Evolutionary conservation across 1,284 basidiomycete species (phyloP).

Genomic region (Boletellus sp.): DNA sequence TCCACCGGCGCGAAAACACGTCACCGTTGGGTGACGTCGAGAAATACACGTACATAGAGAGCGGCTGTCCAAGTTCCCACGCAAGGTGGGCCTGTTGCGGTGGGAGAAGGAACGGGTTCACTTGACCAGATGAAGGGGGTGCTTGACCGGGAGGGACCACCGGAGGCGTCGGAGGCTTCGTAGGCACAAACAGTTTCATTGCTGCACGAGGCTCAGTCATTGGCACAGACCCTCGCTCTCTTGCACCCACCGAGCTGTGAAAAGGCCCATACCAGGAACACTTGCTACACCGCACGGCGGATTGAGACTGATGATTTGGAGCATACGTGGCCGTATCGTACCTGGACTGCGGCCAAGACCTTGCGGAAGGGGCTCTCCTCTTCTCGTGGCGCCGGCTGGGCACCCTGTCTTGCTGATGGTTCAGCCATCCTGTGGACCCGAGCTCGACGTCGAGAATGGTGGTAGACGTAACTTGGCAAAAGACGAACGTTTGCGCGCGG

Average conservation of each 20-base stretch:
- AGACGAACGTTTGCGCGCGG: not conserved
- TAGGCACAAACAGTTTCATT: constrained; percentile 42
- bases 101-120: constrained; percentile 44
- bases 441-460: not conserved
- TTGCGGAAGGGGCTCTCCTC: constrained; percentile 26
- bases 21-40: constrained; percentile 61
- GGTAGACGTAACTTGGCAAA: constrained; percentile 5
- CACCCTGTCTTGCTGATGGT: constrained; percentile 18
- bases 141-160: constrained; percentile 21
- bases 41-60: constrained; percentile 76
- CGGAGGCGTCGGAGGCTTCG: constrained; percentile 27
- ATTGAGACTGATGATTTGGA: not conserved
- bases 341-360: constrained; percentile 21
- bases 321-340: constrained; percentile 12
- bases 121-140: constrained; percentile 23
- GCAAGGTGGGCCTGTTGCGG: constrained; percentile 51
- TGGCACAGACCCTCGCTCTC: not conserved
- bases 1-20: constrained; percentile 54
- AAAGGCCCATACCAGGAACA: constrained; percentile 57
- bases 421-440: constrained; percentile 23
- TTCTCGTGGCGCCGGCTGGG: constrained; percentile 13
- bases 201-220: constrained; percentile 30
- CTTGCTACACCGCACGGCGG: constrained; percentile 47
- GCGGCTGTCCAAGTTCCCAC: constrained; percentile 56
- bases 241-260: constrained; percentile 56